Evolutionary conservation across 805 yeast species (phyloP), one percentile per base, ranked within the genome.

Genomic region (Teunomyces cretensis): DNA sequence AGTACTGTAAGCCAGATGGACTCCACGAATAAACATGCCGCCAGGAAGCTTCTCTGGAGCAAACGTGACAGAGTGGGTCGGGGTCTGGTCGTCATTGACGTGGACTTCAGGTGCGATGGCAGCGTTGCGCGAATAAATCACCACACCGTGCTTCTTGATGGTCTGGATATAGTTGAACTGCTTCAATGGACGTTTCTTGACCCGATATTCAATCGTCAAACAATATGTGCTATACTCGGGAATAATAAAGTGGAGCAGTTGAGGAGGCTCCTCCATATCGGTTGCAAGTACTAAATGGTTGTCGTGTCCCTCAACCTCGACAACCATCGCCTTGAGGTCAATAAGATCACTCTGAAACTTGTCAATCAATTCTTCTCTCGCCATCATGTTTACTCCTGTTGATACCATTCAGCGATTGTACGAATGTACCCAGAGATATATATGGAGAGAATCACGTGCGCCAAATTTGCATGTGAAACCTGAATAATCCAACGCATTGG

Each of bases 41-140:
- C 67, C 64, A 1, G 70, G 69, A 9, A 65, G 36, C 6, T 53
- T 48, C n/a, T 62, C 68, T 1, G 60, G 58, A 2, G 57, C 58
- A 33, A 65, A 57, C 3, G 52, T 51, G 4, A 57, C 52, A 11
- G 42, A 44, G 43, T 64, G 60, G 14, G 26, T 24, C 2, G 57
- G 54, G 3, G 41, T 51, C 2, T 33, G 30, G 3, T 54, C 62
- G 15, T 51, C 53, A 40, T 54, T 61, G 12, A 52, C 52, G 1
- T 33, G 12, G 7, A 45, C 47, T 22, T 41, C 39, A 2, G 58
- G 60, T 8, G 51, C 43, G 38, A 65, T 48, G 3, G 46, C 43
- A 13, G 51, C 50, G 11, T 52, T 50, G 38, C 67, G 49, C 4
- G 54, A 43, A 32, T 54, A 56, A 24, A 65, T 47, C 3, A 59